Conservation (phyloP, 1,284 basidiomycete genomes). For the Salmacisia buchloeana region DNA sequence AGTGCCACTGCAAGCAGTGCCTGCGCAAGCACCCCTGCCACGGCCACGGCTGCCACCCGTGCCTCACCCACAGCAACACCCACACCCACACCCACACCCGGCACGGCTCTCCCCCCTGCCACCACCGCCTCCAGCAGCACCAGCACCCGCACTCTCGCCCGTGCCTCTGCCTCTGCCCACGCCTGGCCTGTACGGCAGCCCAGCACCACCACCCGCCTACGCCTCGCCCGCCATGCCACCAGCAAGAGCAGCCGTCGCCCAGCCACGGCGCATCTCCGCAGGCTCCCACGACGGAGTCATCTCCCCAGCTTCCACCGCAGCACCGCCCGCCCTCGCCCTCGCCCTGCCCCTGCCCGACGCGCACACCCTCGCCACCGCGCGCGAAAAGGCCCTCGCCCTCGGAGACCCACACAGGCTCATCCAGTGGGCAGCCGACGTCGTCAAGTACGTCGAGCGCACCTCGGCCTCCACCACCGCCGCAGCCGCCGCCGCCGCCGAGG, state of each 20-base stretch:
- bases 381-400: constrained; percentile 24
- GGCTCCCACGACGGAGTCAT: not conserved
- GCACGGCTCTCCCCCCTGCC: constrained; percentile 7
- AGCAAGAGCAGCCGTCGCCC: not conserved
- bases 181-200: not conserved
- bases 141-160: not conserved
- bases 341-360: constrained; percentile 39
- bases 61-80: too few species aligned
- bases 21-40: too few species aligned
- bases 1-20: too few species aligned
- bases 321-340: constrained; percentile 17
- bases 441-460: constrained; percentile 65
- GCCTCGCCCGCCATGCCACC: not conserved
- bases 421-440: constrained; percentile 71
- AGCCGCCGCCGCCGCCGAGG: not conserved
- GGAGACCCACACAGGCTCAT: constrained; percentile 62
- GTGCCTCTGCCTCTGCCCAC: not conserved
- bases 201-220: not conserved
- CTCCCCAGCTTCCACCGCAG: constrained; percentile 5
- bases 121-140: constrained; percentile 3
- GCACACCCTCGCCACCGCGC: constrained; percentile 23
- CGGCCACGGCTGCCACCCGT: too few species aligned
- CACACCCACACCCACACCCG: too few species aligned
- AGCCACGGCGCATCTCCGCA: not conserved
- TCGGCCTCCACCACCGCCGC: constrained; percentile 21